These are phyloP conservation scores for Trichoderma asperelloides DNA, from an alignment of 495 filamentous ascomycete species.

Conservation along the genomic window DNA sequence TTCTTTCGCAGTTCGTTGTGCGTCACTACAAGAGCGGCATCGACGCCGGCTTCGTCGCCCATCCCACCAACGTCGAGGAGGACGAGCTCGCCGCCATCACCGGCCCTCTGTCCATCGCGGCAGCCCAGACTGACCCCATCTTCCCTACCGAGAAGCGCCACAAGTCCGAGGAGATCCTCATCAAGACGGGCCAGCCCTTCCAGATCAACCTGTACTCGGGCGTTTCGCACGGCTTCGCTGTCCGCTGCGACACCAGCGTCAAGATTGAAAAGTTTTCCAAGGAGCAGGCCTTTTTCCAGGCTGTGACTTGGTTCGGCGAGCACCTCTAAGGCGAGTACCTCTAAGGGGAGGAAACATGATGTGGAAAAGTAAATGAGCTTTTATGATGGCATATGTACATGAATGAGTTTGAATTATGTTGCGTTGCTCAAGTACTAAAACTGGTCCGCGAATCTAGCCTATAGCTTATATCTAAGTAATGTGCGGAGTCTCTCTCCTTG, in stretches of 20 bases:
- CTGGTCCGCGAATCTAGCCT: no score
- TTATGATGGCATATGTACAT: neutral
- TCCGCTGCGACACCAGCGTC: constrained; percentile 55
- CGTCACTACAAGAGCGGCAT: constrained; percentile 41
- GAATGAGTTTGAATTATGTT: no score
- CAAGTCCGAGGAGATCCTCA: constrained; percentile 43
- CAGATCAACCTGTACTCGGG: constrained; percentile 76
- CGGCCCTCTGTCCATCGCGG: constrained; percentile 66
- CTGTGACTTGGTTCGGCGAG: constrained; percentile 66
- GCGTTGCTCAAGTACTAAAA: no score
- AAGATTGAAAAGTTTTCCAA: constrained; percentile 63
- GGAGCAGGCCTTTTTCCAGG: constrained; percentile 79
- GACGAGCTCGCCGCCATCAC: constrained; percentile 65
- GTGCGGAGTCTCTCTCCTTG: no score
- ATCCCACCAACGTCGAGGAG: constrained; percentile 67
- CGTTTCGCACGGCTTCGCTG: constrained; percentile 73
- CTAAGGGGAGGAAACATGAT: neutral
- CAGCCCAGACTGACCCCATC: constrained; percentile 70
- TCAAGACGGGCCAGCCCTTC: constrained; percentile 56
- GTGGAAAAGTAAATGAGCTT: neutral
- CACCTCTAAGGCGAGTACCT: constrained; percentile 20
- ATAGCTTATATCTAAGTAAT: no score
- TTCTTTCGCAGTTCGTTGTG: constrained; percentile 29
- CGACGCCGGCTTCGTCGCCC: constrained; percentile 58
- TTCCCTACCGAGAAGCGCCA: constrained; percentile 68